Conservation (phyloP, 2,329 filamentous ascomycete species). For the Arthrobotrys conoides region DNA sequence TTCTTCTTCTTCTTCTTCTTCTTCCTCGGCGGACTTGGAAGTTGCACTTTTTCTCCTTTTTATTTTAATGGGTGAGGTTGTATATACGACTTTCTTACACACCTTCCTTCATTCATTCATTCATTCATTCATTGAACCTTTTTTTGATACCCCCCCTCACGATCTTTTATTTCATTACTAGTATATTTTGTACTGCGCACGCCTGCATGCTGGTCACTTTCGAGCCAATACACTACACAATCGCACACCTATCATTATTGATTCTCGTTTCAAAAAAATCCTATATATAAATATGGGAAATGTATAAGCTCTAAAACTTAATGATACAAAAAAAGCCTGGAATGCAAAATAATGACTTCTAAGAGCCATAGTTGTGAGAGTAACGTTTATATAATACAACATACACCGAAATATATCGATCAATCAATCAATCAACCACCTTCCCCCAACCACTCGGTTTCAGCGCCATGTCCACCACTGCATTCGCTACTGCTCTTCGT, state of each 20-base stretch:
- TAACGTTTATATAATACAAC: too few relatives aligned
- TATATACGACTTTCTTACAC: conserved; percentile 33
- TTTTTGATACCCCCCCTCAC: conserved; percentile 53
- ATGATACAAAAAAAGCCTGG: conserved; percentile 17
- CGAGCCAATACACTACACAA: conserved; percentile 17
- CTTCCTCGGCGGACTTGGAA: conserved; percentile 20
- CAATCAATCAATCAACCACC: too few relatives aligned
- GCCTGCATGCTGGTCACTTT: conserved; percentile 47
- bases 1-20: conserved; percentile 2
- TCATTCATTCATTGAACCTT: not conserved
- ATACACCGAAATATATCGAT: too few relatives aligned
- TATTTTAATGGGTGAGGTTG: conserved; percentile 25
- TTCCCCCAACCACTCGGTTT: conserved; percentile 30
- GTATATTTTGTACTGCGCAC: conserved; percentile 17
- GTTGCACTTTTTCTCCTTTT: conserved; percentile 10
- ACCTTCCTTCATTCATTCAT: not conserved
- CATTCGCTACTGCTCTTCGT: conserved; percentile 21
- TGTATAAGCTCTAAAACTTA: conserved; percentile 11
- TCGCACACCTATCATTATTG: not conserved
- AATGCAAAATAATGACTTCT: not conserved
- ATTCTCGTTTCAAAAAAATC: not conserved
- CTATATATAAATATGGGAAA: not conserved
- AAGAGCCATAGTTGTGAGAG: too few relatives aligned
- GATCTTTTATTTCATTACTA: conserved; percentile 28
- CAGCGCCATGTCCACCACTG: conserved; percentile 11